Evolutionary conservation across 2,329 filamentous ascomycete genomes (phyloP), one percentile per base, ranked within the genome.

Genomic region (Cercospora janseana): DNA sequence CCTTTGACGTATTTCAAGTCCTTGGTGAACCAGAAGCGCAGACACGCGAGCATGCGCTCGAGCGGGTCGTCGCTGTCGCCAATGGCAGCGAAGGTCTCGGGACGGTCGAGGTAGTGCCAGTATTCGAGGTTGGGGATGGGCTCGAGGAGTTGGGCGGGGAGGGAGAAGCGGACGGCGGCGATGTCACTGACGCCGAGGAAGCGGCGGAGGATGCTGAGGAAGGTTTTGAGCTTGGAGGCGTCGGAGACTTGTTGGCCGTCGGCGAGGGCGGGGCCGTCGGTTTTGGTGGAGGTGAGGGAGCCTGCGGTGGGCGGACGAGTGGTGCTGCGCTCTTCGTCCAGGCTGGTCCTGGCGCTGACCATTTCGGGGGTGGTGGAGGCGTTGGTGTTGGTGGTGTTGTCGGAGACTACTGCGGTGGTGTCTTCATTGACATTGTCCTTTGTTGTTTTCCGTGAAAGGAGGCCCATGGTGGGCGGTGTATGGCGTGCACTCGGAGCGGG

Each of bases 1-100:
- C 92, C 92, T 75, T 97, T 97, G 69, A 94, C 88, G 66, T 97
- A 98, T 81, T 98, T 98, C 70, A 98, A 70, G 70, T 98, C 93
- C 71, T 98, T 98, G 56, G 93, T 97, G 65, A 97, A 95, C 93
- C 93, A 98, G 72, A 97, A 98, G 53, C 91, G 85, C 62, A 97
- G 73, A 23, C 95, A 89, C 65, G 92, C 91, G 44, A 98, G 80
- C 88, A 96, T 96, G 61, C 93, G 89, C 62, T 93, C 92, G 48
- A 97, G 76, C 8, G 87, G 81, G 62, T 97, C 89, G 62, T 97
- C 87, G 13, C 92, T 93, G 63, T 92, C 92, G 63, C 92, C 93
- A 64, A 86, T 85, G 58, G 82, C 84, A 56, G 80, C 79, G 67
- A 98, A 96, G 40, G 91, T 88, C 70, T 95, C 94, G 16, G 92